Base-by-base conservation (phyloP, 2,329 filamentous ascomycete species). In the Ascocoryne sarcoides region DNA sequence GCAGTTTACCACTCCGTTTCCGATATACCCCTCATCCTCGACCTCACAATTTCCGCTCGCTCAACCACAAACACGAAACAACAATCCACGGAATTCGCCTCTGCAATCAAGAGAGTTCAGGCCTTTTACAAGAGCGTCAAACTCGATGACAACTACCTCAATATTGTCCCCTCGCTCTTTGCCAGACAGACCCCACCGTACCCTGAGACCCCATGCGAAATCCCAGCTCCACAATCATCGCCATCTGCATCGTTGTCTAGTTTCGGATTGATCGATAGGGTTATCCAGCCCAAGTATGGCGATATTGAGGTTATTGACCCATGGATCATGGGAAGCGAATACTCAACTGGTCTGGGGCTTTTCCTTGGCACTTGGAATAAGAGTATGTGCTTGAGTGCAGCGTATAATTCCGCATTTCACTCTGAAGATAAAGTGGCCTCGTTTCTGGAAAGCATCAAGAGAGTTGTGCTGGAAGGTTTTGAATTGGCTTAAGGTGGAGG, bases 1-100 rank as follows among this genome's bases (percentile, higher is more conserved):
- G 31, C 41, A 5, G 41, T 43, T 2, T 41, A 41, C 18, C 42
- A 44, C 16, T 33, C 26, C 15, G 30, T 38, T 10, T 44, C 42
- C 8, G 30, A 19, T 9, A 38, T 19, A 7, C 10, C 23, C 15
- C 20, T 44, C 2, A 17, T 37, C 12, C 33, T 44, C 2, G 38
- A 44, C 10, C 33, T 44, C 15, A 26, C 31, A 8, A 32, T 44
- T 3, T 34, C 4, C 5, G 21, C 10, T 28, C 32, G 4, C 33
- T 41, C n/a, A 19, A 34, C 9, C 28, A 32, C 23, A 34, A 38
- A n/a, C n/a, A n/a, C n/a, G n/a, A n/a, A n/a, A n/a, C n/a, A n/a
- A n/a, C n/a, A n/a, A n/a, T 37, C 12, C 16, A 37, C 12, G 10
- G 34, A 37, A 28, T 19, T 14, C 39, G 21, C 20, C 15, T 7